Evolutionary conservation across 140 eudicot genomes (phyloP).

Genomic region (Oenanthe javanica): DNA sequence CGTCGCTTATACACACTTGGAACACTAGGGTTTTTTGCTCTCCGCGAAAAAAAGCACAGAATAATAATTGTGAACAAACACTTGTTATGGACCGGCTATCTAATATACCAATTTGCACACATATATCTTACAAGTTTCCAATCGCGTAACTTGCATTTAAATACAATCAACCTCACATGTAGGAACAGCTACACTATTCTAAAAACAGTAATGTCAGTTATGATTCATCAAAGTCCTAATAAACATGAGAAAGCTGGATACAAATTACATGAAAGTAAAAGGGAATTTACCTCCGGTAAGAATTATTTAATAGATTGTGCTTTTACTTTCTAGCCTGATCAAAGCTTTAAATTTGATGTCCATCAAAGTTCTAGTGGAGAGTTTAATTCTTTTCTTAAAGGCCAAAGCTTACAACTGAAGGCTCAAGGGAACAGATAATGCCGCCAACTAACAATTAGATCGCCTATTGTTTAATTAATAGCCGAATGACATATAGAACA

Average conservation of each 20-base stretch:
- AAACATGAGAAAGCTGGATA: background rate
- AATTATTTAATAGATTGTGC: background rate
- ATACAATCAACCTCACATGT: background rate
- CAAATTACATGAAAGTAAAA: too few relatives aligned
- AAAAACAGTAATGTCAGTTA: too few relatives aligned
- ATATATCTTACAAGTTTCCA: background rate
- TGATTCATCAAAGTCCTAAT: too few relatives aligned
- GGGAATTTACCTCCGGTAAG: background rate
- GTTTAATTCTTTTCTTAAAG: too few relatives aligned
- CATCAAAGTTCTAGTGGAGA: too few relatives aligned
- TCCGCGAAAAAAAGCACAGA: too few relatives aligned
- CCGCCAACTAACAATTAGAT: background rate
- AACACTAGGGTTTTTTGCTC: too few relatives aligned
- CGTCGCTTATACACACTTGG: too few relatives aligned
- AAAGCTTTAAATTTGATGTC: too few relatives aligned
- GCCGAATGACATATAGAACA: slow-evolving; percentile 71
- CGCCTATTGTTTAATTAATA: slow-evolving; percentile 40
- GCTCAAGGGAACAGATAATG: background rate
- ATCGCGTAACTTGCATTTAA: background rate
- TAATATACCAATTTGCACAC: background rate
- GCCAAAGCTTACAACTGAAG: background rate
- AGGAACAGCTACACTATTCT: background rate
- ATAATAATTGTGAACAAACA: too few relatives aligned
- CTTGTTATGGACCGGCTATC: background rate
- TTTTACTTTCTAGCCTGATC: background rate